Conservation (phyloP, 148 eudicot species). For the Silene uniflora region DNA sequence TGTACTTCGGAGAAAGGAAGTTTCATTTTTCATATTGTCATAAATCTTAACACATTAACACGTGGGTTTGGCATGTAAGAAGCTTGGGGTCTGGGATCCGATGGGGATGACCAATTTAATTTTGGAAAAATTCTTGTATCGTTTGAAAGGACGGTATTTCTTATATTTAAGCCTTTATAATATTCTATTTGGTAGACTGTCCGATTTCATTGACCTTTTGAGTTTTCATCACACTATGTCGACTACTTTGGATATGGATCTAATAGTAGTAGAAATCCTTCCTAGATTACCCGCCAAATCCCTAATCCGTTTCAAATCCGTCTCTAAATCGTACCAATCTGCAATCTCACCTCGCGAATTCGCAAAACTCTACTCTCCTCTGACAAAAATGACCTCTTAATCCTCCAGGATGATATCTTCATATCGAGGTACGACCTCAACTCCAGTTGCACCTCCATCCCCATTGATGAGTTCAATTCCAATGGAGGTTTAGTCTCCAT, state of each 20-base stretch:
- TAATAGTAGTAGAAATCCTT: not conserved
- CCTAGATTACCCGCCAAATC: constrained; percentile 3
- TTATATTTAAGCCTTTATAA: no score
- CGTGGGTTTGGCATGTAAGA: no score
- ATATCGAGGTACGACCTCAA: not conserved
- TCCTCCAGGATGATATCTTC: not conserved
- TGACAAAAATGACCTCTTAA: not conserved
- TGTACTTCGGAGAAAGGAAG: no score
- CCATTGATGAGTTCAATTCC: not conserved
- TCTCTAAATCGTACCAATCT: not conserved
- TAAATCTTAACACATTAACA: no score
- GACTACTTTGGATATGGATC: not conserved
- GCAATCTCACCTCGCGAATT: not conserved
- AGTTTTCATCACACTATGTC: no score
- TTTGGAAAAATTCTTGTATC: no score
- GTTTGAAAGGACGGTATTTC: no score
- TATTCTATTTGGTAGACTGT: no score
- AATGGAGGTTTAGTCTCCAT: not conserved
- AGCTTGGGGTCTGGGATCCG: no score
- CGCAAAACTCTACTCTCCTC: not conserved
- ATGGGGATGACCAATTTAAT: no score
- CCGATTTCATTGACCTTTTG: no score
- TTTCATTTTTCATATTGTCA: no score
- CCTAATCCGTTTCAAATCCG: constrained; percentile 1
- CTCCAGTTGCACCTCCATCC: not conserved